phyloP scores from a whole-genome alignment of 2,329 filamentous ascomycete species.

The Talaromyces amestolkiae region DNA sequence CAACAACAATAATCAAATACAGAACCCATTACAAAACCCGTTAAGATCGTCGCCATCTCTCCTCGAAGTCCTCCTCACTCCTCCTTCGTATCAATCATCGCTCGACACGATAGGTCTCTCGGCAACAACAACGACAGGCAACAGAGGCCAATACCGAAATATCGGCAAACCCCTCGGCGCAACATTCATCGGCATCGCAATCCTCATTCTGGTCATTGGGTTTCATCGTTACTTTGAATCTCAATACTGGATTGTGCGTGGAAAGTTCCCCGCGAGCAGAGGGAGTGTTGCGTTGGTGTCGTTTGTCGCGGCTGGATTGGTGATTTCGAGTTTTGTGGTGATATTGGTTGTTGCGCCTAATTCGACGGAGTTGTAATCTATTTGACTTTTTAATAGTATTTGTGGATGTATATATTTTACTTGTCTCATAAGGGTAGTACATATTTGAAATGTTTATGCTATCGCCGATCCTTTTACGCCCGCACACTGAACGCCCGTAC shows the following conservation, averaged over 20 bases:
- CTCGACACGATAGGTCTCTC: background rate
- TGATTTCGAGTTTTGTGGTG: constrained; percentile 59
- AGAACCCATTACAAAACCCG: background rate
- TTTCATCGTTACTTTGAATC: constrained; percentile 66
- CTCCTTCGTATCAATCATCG: background rate
- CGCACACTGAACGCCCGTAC: constrained; percentile 6
- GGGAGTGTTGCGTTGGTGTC: constrained; percentile 61
- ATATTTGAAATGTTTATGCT: background rate
- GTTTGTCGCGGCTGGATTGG: constrained; percentile 55
- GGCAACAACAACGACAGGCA: background rate
- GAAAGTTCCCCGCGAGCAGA: constrained; percentile 64
- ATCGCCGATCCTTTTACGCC: background rate
- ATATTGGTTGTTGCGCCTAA: constrained; percentile 56
- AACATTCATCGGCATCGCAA: constrained; percentile 61
- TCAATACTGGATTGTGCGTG: constrained; percentile 65
- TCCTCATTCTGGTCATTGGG: constrained; percentile 60
- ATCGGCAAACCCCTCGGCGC: constrained; percentile 62
- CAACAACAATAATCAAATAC: background rate
- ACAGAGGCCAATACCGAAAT: constrained; percentile 41
- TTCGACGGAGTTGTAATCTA: constrained; percentile 30
- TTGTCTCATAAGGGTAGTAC: background rate
- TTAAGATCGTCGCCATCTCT: constrained; percentile 10
- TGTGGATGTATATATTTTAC: background rate
- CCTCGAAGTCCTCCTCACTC: constrained; percentile 17
- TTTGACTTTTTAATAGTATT: background rate